Base-by-base conservation (phyloP, 2,329 filamentous ascomycete species). In the Diplodia sapinea region DNA sequence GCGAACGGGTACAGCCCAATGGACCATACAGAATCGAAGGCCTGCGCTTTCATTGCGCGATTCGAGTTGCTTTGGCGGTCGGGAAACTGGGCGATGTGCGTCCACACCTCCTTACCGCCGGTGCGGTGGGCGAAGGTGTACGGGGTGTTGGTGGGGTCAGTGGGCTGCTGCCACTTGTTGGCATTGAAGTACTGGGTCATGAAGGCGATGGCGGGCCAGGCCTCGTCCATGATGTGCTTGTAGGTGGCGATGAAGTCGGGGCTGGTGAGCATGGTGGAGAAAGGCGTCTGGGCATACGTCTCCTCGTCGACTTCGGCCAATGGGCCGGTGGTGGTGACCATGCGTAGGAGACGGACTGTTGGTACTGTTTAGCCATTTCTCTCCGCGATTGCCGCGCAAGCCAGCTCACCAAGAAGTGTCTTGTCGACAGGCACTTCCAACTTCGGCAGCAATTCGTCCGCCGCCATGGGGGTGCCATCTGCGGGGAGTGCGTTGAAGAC, bases 81-180 rank as follows among this genome's bases (percentile, higher is more conserved):
- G 5, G 63, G 63, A 20, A 65, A 65, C 23, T 65, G 50, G 15
- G 63, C 50, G 2, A 65, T 29, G 36, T 65, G 26, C 2, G 36
- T 7, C 63, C 63, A 65, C n/a, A 29, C 13, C 20, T 63, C 54
- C 13, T 56, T 26, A 13, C 50, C 63, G 17, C 29, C 26, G 50
- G 63, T 65, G 20, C 63, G 63, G 50, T 68, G 62, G 9, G 68
- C 68, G 29, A 47, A 68, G 49, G 66, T 57, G 63, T 68, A 70
- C 11, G 68, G 66, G n/a, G 50, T 50, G 33, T 63, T 56, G 1
- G 61, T 51, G 7, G 54, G 47, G 11, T 65, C 61, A 3, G 31
- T 64, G 36, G 68, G 68, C 15, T 55, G 59, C 13, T 57, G 55
- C 31, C 43, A 70, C n/a, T 49, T 31, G 20, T 52, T 70, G 29